phyloP scores from a whole-genome alignment of 78 protist genomes.

The slime mould (Dictyostelium discoideum) region DNA sequence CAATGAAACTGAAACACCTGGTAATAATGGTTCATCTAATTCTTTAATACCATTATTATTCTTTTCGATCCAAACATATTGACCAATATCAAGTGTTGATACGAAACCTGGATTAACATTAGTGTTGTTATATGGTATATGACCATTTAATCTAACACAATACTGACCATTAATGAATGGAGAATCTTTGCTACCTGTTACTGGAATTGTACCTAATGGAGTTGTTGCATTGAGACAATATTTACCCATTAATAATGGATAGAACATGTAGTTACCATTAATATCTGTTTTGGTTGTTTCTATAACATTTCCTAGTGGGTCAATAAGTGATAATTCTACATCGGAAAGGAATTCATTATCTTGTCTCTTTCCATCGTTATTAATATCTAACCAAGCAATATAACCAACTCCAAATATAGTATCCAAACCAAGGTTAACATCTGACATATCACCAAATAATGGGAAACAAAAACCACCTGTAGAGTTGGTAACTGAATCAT shows the following conservation, averaged over 20 bases:
- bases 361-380: background rate
- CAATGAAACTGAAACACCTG: background rate
- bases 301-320: background rate
- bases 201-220: background rate
- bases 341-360: background rate
- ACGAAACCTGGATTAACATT: slow-evolving; percentile 35
- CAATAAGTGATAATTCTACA: background rate
- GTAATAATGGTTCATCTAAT: background rate
- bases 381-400: slow-evolving; percentile 3
- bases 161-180: background rate
- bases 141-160: background rate
- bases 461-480: slow-evolving; percentile 26
- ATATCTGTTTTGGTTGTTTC: slow-evolving; percentile 5
- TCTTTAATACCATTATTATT: slow-evolving; percentile 22
- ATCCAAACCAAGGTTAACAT: background rate
- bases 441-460: background rate
- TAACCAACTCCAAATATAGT: background rate
- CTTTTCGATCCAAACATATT: background rate
- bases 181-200: background rate
- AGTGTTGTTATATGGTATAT: background rate
- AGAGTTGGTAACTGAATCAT: background rate
- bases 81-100: background rate
- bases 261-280: slow-evolving; percentile 25
- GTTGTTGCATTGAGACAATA: background rate
- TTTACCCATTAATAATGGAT: slow-evolving; percentile 1